These are phyloP conservation scores for Abelmoschus esculentus DNA, from an alignment of 345 rosid species.

Conservation along the genomic window DNA sequence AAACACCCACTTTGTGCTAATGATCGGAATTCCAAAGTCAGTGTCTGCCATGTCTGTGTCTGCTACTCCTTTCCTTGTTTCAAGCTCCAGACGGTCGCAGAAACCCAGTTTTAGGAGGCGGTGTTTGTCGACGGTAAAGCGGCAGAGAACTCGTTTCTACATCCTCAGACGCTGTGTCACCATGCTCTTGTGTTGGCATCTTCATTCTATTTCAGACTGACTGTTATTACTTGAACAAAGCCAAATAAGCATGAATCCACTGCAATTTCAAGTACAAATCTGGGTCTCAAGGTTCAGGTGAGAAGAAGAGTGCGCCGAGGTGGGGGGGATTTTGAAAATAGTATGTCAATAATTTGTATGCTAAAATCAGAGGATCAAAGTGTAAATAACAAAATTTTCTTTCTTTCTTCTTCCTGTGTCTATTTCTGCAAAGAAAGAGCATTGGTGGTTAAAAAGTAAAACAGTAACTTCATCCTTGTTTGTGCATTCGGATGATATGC, in stretches of 20 bases:
- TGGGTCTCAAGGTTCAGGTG: not conserved
- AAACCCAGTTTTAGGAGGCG: slow-evolving; percentile 36
- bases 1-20: not conserved
- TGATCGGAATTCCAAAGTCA: not conserved
- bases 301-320: not conserved
- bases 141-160: slow-evolving; percentile 73
- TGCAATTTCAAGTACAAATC: not conserved
- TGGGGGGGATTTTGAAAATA: not conserved
- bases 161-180: slow-evolving; percentile 74
- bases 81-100: slow-evolving; percentile 13
- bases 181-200: slow-evolving; percentile 84
- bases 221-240: no score
- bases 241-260: no score
- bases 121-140: slow-evolving; percentile 52
- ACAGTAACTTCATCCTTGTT: no score
- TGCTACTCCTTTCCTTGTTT: slow-evolving; percentile 12
- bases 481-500: no score
- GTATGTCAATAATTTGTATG: not conserved
- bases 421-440: not conserved
- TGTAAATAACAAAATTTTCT: not conserved
- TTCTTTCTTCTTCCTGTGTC: not conserved
- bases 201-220: slow-evolving; percentile 33
- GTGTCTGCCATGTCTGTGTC: slow-evolving; percentile 35
- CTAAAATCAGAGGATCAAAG: not conserved
- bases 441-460: no score